phyloP scores from a whole-genome alignment of 1,284 basidiomycete species.

The Tilletia setariae region DNA sequence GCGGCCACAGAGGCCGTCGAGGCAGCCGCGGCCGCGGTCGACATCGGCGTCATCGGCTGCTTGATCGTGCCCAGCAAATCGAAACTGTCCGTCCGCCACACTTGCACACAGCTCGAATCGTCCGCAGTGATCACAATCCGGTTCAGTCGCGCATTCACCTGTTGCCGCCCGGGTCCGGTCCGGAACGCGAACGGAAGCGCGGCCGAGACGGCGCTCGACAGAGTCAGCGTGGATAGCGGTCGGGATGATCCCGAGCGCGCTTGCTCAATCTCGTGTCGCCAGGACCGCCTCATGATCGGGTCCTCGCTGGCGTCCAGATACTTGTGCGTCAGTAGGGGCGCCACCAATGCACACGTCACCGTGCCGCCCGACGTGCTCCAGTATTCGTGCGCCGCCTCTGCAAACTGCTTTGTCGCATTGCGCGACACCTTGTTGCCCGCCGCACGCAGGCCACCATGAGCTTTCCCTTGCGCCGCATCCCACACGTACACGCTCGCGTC shows the following conservation, averaged over 20 bases:
- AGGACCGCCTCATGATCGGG: slow-evolving; percentile 23
- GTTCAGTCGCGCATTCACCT: slow-evolving; percentile 19
- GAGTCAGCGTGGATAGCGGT: background rate
- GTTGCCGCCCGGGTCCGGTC: slow-evolving; percentile 11
- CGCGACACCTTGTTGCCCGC: slow-evolving; percentile 7
- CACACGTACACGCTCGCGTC: slow-evolving; percentile 52
- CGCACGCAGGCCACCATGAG: background rate
- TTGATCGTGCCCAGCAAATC: slow-evolving; percentile 15
- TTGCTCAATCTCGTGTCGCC: slow-evolving; percentile 17
- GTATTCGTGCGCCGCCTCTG: slow-evolving; percentile 20
- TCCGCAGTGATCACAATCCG: slow-evolving; percentile 41
- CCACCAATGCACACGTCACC: slow-evolving; percentile 39
- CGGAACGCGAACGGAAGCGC: slow-evolving; percentile 15
- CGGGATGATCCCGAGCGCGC: slow-evolving; percentile 4
- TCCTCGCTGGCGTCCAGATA: slow-evolving; percentile 29
- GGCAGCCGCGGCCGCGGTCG: too few species aligned
- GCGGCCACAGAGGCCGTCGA: too few species aligned
- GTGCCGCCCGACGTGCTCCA: slow-evolving; percentile 33
- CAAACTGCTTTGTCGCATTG: slow-evolving; percentile 11
- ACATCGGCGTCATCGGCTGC: slow-evolving; percentile 8
- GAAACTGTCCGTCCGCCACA: slow-evolving; percentile 35
- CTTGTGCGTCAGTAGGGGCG: slow-evolving; percentile 26
- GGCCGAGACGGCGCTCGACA: slow-evolving; percentile 15
- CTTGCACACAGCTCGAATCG: slow-evolving; percentile 28
- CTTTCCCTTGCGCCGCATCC: slow-evolving; percentile 21